Evolutionary conservation across 140 eudicot genomes (phyloP), one percentile per base, ranked within the genome.

Genomic region (Ambrosia hybrid): DNA sequence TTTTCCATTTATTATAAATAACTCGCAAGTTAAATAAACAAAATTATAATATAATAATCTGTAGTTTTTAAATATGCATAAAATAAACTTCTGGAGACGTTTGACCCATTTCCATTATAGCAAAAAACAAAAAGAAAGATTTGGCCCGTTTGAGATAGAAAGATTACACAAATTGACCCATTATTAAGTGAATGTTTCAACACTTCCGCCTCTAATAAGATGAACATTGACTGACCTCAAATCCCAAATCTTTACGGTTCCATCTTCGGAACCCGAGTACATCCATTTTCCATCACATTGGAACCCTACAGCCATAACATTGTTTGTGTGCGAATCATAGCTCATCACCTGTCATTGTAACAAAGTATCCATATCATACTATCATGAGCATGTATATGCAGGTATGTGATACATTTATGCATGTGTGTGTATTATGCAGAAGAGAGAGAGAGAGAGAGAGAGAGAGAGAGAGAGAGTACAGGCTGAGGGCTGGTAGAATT

Each of bases 201-300:
- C 45, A 51, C 4, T 10, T 8, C 2, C 48, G 10, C 11, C 48
- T 36, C 14, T n/a, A 26, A 55, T 37, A 60, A 62, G 57, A 49
- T 67, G 14, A 33, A 53, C 33, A 46, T 75, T 67, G 36, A 64
- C 71, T 14, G 45, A 90, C 99, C 99, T 90, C 57, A 94, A 80
- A 70, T 94, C 99, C 99, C 99, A 94, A 70, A 94, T 88, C 83
- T 91, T 94, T 51, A 94, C 99, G 3, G 99, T 94, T 74, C 97
- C 99, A 79, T 94, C 99, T 77, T 94, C 99, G 41, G 99, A 94
- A 58, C 99, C 99, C 12, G 99, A 94, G 57, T 94, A 94, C 99
- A 94, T 94, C 99, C 99, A 94, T 69, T 84, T 88, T 66, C 97
- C 97, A 81, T 90, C 99, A 72, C 96, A 84, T 65, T 86, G 96